These are phyloP conservation scores for Elongisporangium prolatum DNA, from an alignment of 352 stramenopile genomes.

Conservation along the genomic window DNA sequence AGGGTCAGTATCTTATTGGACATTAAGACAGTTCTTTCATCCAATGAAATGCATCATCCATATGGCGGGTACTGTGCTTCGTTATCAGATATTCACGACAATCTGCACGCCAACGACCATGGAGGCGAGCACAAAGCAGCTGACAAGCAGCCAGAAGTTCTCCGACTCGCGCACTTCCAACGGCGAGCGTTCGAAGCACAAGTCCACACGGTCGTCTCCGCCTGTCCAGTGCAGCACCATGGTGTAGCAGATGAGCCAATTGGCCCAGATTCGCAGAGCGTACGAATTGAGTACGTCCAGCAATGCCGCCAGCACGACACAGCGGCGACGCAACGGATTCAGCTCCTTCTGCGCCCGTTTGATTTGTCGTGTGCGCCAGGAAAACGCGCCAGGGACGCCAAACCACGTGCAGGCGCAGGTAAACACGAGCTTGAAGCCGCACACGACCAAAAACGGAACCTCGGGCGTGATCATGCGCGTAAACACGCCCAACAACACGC, in stretches of 20 bases:
- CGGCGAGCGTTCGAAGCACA: conserved; percentile 37
- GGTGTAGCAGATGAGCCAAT: conserved; percentile 55
- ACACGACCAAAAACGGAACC: conserved; percentile 41
- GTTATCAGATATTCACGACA: conserved; percentile 49
- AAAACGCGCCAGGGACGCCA: conserved; percentile 48
- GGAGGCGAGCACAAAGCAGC: conserved; percentile 55
- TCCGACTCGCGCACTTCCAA: conserved; percentile 53
- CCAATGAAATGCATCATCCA: not conserved
- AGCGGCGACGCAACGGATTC: conserved; percentile 38
- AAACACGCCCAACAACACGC: conserved; percentile 56
- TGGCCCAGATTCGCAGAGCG: conserved; percentile 46
- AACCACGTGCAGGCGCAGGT: conserved; percentile 69
- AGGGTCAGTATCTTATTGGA: not conserved
- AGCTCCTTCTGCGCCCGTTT: conserved; percentile 43
- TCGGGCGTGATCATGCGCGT: conserved; percentile 25
- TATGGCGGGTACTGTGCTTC: not conserved
- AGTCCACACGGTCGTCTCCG: not conserved
- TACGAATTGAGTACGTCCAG: conserved; percentile 62
- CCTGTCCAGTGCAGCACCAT: conserved; percentile 12
- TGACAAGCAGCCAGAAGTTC: conserved; percentile 46
- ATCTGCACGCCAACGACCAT: conserved; percentile 61
- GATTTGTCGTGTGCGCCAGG: conserved; percentile 44
- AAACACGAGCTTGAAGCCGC: conserved; percentile 60
- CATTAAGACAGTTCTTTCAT: not conserved
- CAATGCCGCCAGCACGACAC: conserved; percentile 44